phyloP scores from a whole-genome alignment of 495 filamentous ascomycete genomes.

The Annulohypoxylon moriforme region DNA sequence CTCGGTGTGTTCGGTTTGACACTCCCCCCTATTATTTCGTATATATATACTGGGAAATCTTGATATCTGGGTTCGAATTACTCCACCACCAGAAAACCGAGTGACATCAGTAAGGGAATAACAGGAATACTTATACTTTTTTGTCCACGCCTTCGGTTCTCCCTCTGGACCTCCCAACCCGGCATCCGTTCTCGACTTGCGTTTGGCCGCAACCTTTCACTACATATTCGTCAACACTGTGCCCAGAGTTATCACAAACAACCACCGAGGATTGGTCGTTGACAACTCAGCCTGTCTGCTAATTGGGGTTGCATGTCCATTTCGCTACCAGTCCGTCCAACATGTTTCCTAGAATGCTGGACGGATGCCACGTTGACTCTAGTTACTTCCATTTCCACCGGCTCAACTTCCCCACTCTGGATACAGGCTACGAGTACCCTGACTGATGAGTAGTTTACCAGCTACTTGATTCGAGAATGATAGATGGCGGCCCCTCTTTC shows the following conservation, averaged over 20 bases:
- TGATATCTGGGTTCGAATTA: slow-evolving; percentile 32
- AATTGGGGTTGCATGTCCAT: slow-evolving; percentile 54
- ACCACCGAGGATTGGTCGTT: slow-evolving; percentile 44
- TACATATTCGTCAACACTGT: slow-evolving; percentile 47
- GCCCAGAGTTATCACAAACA: slow-evolving; percentile 45
- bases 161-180: slow-evolving; percentile 25
- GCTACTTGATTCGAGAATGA: slow-evolving; percentile 47
- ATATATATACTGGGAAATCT: slow-evolving; percentile 5
- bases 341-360: slow-evolving; percentile 48
- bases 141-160: slow-evolving; percentile 22
- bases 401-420: slow-evolving; percentile 49
- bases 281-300: slow-evolving; percentile 51
- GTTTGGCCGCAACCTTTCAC: slow-evolving; percentile 44
- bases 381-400: slow-evolving; percentile 51
- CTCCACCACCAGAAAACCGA: slow-evolving; percentile 23
- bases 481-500: slow-evolving; percentile 32
- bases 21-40: slow-evolving; percentile 15
- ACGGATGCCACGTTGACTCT: slow-evolving; percentile 52
- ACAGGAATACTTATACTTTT: slow-evolving; percentile 47
- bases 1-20: slow-evolving; percentile 16
- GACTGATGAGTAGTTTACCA: slow-evolving; percentile 47
- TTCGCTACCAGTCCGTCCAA: slow-evolving; percentile 48
- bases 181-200: slow-evolving; percentile 39
- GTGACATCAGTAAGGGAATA: slow-evolving; percentile 33
- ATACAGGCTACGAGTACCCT: slow-evolving; percentile 49